phyloP scores from a whole-genome alignment of 768 basidiomycete species.

The Collybiopsis luxurians region DNA sequence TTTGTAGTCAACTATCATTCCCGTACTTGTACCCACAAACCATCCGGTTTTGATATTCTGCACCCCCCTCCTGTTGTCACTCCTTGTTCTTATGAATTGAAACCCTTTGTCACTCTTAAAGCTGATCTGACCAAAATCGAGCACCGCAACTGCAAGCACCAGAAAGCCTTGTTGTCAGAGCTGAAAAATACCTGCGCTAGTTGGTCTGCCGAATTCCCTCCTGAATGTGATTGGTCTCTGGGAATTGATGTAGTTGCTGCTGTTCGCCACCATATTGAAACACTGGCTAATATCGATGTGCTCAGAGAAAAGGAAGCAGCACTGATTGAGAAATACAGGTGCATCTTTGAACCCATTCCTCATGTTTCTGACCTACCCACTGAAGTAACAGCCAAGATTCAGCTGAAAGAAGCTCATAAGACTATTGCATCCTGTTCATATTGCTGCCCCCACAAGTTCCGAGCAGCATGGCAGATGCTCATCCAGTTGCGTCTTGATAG shows the following conservation, averaged over 20 bases:
- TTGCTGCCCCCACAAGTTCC: slow-evolving; percentile 27
- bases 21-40: slow-evolving; percentile 13
- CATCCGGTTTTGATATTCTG: slow-evolving; percentile 4
- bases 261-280: not conserved
- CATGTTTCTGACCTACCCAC: slow-evolving; percentile 19
- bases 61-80: not conserved
- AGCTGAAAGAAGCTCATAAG: slow-evolving; percentile 17
- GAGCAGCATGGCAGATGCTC: slow-evolving; percentile 22
- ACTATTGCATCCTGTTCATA: slow-evolving; percentile 17
- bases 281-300: not conserved
- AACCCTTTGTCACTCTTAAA: not conserved
- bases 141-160: too few relatives aligned
- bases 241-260: not conserved
- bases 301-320: not conserved
- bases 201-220: not conserved
- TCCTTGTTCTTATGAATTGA: not conserved
- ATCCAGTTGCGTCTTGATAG: slow-evolving; percentile 26
- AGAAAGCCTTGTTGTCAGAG: too few relatives aligned
- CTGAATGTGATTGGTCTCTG: not conserved
- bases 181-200: too few relatives aligned
- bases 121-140: not conserved
- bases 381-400: slow-evolving; percentile 14
- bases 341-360: slow-evolving; percentile 18
- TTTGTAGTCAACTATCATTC: slow-evolving; percentile 28
- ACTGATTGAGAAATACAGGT: slow-evolving; percentile 8